Evolutionary conservation across 371 early-diverging fungal genomes (phyloP).

Genomic region (Gilbertella persicaria): DNA sequence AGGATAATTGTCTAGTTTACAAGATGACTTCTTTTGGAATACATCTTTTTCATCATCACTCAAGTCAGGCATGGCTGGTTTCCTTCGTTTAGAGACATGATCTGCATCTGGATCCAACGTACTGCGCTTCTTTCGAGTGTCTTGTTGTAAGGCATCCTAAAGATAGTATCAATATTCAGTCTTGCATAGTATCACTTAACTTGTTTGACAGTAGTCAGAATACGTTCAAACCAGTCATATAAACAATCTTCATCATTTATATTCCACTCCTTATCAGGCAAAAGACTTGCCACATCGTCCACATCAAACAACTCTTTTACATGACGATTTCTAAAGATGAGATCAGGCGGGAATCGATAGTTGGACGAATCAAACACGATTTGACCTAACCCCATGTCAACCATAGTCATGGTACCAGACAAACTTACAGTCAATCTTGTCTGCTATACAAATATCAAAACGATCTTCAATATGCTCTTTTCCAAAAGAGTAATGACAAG

Average conservation of each 20-base stretch:
- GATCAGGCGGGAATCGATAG: slow-evolving; percentile 8
- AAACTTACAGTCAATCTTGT: neutral
- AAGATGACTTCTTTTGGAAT: too few species aligned
- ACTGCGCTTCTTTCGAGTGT: too few species aligned
- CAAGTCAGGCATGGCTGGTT: too few species aligned
- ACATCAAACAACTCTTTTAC: neutral
- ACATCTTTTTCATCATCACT: too few species aligned
- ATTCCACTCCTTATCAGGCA: slow-evolving; percentile 3
- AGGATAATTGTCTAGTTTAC: too few species aligned
- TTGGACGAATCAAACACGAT: slow-evolving; percentile 5
- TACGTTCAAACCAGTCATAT: slow-evolving; percentile 4
- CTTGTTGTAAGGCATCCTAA: too few species aligned
- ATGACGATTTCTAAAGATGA: neutral
- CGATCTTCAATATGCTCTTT: slow-evolving; percentile 2
- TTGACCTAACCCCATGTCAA: too few species aligned
- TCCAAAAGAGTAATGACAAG: slow-evolving; percentile 8
- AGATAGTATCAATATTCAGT: too few species aligned
- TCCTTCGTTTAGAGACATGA: too few species aligned
- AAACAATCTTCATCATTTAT: slow-evolving; percentile 5
- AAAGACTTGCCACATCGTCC: neutral
- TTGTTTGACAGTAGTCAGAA: neutral
- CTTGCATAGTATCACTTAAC: too few species aligned
- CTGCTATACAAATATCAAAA: neutral
- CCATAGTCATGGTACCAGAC: too few species aligned
- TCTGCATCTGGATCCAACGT: too few species aligned